Evolutionary conservation across 2,329 filamentous ascomycete genomes (phyloP).

Genomic region (Venturia aucupariae): DNA sequence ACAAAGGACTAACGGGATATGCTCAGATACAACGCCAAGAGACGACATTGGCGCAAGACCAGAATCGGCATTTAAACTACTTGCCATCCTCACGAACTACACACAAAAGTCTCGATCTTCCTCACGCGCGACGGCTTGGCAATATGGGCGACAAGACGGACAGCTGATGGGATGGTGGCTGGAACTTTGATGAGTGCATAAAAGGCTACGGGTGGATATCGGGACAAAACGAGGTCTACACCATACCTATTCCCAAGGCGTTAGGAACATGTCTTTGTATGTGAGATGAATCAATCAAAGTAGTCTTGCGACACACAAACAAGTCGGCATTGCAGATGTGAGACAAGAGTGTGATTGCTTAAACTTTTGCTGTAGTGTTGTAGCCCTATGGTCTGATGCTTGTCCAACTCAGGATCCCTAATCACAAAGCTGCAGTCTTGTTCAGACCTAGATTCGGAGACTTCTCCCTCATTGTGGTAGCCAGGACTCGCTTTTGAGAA

Average conservation of each 20-base stretch:
- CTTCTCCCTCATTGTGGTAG: too few relatives aligned
- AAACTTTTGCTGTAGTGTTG: background rate
- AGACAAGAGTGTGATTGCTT: background rate
- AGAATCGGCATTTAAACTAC: slow-evolving; percentile 89
- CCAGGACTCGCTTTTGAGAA: too few relatives aligned
- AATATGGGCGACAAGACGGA: slow-evolving; percentile 1
- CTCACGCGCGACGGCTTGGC: slow-evolving; percentile 5
- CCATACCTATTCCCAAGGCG: slow-evolving; percentile 5
- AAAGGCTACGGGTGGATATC: slow-evolving; percentile 3
- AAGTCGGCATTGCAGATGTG: background rate
- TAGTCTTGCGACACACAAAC: background rate
- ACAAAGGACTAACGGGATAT: slow-evolving; percentile 3
- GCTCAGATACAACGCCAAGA: slow-evolving; percentile 97
- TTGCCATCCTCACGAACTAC: slow-evolving; percentile 29
- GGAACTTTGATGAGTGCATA: slow-evolving; percentile 5
- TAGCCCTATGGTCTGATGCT: background rate
- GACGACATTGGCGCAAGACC: slow-evolving; percentile 99
- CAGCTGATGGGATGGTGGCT: background rate
- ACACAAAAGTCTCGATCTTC: background rate
- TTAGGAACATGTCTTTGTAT: slow-evolving; percentile 2
- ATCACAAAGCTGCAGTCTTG: too few relatives aligned
- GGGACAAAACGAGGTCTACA: background rate
- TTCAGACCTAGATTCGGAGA: too few relatives aligned
- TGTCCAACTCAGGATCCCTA: background rate
- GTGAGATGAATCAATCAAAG: slow-evolving; percentile 6